Conservation (phyloP, 257 asterid genomes). For the Fraxinus cuspidata region DNA sequence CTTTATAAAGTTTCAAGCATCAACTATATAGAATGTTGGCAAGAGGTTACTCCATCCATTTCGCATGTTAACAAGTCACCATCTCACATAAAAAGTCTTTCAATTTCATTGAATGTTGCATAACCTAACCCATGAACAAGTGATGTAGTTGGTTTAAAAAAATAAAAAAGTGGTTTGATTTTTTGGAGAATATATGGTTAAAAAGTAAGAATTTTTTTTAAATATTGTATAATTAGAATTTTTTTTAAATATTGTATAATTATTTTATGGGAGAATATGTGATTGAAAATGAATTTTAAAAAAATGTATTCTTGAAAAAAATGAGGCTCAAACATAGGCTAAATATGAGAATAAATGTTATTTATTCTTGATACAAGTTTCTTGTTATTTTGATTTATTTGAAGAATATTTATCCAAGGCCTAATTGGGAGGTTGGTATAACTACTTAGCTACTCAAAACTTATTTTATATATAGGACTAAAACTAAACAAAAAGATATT, state of each 20-base stretch:
- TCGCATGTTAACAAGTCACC: conserved; percentile 2
- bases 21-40: not conserved
- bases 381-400: not conserved
- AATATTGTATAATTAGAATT: too few species aligned
- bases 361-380: not conserved
- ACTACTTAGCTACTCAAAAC: conserved; percentile 3
- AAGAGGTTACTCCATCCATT: not conserved
- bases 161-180: not conserved
- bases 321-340: too few species aligned
- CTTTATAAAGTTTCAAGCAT: not conserved
- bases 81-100: not conserved
- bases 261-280: too few species aligned
- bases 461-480: not conserved
- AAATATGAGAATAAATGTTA: not conserved
- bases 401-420: not conserved
- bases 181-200: too few species aligned
- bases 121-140: not conserved
- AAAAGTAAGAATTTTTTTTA: too few species aligned
- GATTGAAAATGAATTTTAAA: too few species aligned
- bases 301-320: too few species aligned
- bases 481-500: conserved; percentile 28
- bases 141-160: not conserved
- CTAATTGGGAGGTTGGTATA: not conserved
- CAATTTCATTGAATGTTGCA: not conserved
- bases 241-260: too few species aligned